These are phyloP conservation scores for Tricladium varicosporioides DNA, from an alignment of 2,329 filamentous ascomycete genomes.

Conservation along the genomic window DNA sequence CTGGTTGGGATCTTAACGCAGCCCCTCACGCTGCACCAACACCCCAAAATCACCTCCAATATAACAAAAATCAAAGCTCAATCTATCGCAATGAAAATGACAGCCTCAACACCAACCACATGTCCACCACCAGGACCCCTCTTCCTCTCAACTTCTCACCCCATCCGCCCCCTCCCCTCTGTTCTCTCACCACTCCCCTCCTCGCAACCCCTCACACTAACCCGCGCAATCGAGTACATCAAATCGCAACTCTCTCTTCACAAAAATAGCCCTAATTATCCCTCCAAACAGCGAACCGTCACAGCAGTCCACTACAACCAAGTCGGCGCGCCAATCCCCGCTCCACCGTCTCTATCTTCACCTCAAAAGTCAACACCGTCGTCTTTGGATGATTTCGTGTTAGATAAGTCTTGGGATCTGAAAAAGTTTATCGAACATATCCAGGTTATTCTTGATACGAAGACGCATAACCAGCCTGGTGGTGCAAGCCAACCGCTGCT, in stretches of 20 bases:
- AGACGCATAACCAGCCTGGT: not conserved
- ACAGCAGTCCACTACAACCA: not conserved
- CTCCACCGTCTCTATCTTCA: not conserved
- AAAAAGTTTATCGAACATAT: not conserved
- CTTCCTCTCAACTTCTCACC: no score
- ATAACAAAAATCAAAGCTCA: no score
- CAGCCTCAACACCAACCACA: no score
- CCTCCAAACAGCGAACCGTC: not conserved
- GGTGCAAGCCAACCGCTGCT: not conserved
- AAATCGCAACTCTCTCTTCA: not conserved
- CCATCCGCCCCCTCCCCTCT: not conserved
- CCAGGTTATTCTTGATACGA: not conserved
- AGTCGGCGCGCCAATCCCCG: not conserved
- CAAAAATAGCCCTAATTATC: not conserved
- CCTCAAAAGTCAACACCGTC: not conserved
- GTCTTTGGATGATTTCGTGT: not conserved
- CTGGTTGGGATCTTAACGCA: no score
- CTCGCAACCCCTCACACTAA: not conserved
- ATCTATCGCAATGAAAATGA: no score
- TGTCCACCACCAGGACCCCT: no score
- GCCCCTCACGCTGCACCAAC: no score
- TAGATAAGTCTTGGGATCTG: not conserved
- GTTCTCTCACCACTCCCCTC: not conserved
- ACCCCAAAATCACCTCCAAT: no score
- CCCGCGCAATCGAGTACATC: not conserved